These are phyloP conservation scores for Hygrocybe coccinea DNA, from an alignment of 768 basidiomycete genomes.

Conservation along the genomic window DNA sequence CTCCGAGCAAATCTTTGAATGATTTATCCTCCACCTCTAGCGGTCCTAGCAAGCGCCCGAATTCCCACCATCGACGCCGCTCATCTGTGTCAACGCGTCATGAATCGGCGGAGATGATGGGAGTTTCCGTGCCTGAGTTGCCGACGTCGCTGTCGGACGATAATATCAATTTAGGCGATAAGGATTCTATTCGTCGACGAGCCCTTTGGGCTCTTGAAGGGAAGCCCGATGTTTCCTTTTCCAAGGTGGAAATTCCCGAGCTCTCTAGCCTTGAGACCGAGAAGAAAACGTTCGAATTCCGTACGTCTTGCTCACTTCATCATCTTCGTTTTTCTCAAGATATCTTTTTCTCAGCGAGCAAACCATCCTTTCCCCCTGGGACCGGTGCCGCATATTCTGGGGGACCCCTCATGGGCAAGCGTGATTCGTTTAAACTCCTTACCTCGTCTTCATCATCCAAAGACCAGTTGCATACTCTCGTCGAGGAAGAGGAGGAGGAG, in stretches of 20 bases:
- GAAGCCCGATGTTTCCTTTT: slow-evolving; percentile 62
- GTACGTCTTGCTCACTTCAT: slow-evolving; percentile 41
- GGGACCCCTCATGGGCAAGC: slow-evolving; percentile 50
- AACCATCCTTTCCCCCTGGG: slow-evolving; percentile 51
- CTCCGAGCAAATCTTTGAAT: slow-evolving; percentile 30
- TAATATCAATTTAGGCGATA: slow-evolving; percentile 63
- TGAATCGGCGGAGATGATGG: slow-evolving; percentile 91
- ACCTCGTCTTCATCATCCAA: slow-evolving; percentile 57
- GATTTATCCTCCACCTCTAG: slow-evolving; percentile 20
- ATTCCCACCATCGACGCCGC: slow-evolving; percentile 78
- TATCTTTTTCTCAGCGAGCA: slow-evolving; percentile 43
- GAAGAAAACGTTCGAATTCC: slow-evolving; percentile 57
- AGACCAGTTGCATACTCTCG: slow-evolving; percentile 70
- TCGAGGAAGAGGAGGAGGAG: slow-evolving; percentile 87
- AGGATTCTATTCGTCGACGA: slow-evolving; percentile 73
- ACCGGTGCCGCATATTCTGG: slow-evolving; percentile 35
- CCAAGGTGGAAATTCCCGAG: slow-evolving; percentile 82
- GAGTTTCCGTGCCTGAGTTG: slow-evolving; percentile 65
- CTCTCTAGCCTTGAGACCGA: slow-evolving; percentile 55
- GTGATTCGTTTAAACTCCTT: slow-evolving; percentile 78
- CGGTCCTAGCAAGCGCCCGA: slow-evolving; percentile 44
- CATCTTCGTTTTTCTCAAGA: slow-evolving; percentile 10
- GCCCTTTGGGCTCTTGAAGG: slow-evolving; percentile 88
- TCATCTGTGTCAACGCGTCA: slow-evolving; percentile 86
- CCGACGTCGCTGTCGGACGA: slow-evolving; percentile 58